phyloP scores from a whole-genome alignment of 768 basidiomycete species.

The Nevesoporus exiguus region DNA sequence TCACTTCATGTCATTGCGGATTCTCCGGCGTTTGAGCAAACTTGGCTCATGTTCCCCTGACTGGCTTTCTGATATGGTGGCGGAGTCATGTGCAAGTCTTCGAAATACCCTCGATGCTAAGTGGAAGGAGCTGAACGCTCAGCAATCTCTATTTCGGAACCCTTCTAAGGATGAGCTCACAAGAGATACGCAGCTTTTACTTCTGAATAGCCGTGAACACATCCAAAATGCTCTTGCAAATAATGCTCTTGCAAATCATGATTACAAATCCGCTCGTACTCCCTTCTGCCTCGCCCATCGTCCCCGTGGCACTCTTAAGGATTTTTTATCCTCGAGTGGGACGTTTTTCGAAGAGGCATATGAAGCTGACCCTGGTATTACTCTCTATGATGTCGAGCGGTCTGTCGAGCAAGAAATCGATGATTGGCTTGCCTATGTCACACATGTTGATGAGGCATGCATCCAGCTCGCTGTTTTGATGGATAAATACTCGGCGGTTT shows the following conservation, averaged over 20 bases:
- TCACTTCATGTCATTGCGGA: neutral
- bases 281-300: constrained; percentile 1
- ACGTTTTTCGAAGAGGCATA: constrained; percentile 5
- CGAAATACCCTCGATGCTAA: constrained; percentile 25
- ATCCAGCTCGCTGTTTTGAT: constrained; percentile 17
- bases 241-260: constrained; percentile 8
- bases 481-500: constrained; percentile 26
- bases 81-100: neutral
- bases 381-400: constrained; percentile 37
- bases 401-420: constrained; percentile 21
- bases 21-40: neutral
- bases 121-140: constrained; percentile 32
- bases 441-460: constrained; percentile 5
- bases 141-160: neutral
- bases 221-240: too few species aligned
- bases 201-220: constrained; percentile 6
- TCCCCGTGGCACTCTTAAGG: constrained; percentile 6
- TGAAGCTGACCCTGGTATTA: constrained; percentile 6
- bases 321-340: constrained; percentile 16
- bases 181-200: constrained; percentile 33
- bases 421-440: neutral
- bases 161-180: neutral
- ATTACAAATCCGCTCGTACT: neutral
- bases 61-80: neutral
- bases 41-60: neutral